Conservation (phyloP, 2,329 filamentous ascomycete genomes). For the Aphanoascus verrucosus region DNA sequence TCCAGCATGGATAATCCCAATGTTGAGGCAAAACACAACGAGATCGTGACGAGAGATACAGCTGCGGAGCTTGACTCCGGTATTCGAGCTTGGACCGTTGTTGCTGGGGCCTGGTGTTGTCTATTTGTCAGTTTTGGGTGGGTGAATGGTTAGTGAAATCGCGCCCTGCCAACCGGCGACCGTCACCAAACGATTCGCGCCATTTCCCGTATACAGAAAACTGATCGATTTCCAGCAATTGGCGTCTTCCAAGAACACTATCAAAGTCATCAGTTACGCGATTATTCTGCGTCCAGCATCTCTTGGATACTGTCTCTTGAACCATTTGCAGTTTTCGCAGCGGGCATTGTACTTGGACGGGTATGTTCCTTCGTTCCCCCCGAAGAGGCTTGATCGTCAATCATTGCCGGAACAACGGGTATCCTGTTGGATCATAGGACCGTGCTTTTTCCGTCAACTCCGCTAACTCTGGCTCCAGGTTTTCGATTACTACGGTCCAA, state of each 20-base stretch:
- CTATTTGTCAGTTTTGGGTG: slow-evolving; percentile 44
- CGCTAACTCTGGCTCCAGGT: slow-evolving; percentile 21
- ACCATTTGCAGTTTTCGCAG: slow-evolving; percentile 45
- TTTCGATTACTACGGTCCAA: slow-evolving; percentile 54
- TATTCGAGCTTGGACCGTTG: slow-evolving; percentile 33
- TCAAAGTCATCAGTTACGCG: slow-evolving; percentile 37
- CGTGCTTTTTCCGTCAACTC: background rate
- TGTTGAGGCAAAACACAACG: background rate
- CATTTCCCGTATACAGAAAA: too few relatives aligned
- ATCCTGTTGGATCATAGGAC: too few relatives aligned
- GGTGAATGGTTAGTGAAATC: slow-evolving; percentile 39
- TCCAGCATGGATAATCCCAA: too few relatives aligned
- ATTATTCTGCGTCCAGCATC: slow-evolving; percentile 45
- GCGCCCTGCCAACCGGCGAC: too few relatives aligned
- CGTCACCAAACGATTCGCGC: too few relatives aligned
- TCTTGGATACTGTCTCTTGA: slow-evolving; percentile 50
- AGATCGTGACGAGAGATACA: background rate
- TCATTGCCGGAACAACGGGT: too few relatives aligned
- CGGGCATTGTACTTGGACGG: slow-evolving; percentile 22
- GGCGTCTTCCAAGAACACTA: slow-evolving; percentile 52
- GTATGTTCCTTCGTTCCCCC: too few relatives aligned
- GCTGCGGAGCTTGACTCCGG: background rate
- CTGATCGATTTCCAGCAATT: slow-evolving; percentile 20
- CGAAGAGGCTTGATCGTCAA: too few relatives aligned
- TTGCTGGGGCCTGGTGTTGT: slow-evolving; percentile 40